A percentile compares a stretch with the other conserved stretches of the same genome.
phyloP scores from a whole-genome alignment of 352 stramenopile species.

The Pythium aristosporum region DNA sequence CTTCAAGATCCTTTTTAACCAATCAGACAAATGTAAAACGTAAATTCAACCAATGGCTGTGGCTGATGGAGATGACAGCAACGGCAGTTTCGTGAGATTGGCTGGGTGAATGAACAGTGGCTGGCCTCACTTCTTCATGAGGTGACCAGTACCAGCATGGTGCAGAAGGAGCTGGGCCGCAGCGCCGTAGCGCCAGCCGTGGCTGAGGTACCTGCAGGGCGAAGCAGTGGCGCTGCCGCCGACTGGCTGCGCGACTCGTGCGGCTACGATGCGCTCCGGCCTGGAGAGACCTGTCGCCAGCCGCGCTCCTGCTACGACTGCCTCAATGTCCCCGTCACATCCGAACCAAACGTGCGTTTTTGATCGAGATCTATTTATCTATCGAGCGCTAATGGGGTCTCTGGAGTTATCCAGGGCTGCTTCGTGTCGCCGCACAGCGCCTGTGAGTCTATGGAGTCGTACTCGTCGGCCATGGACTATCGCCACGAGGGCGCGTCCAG shows the following conservation, averaged over 20 bases:
- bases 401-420: conserved; percentile 29
- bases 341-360: conserved; percentile 29
- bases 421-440: conserved; percentile 41
- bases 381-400: too few species aligned
- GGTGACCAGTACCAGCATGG: neutral
- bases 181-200: neutral
- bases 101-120: too few species aligned
- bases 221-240: neutral
- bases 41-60: neutral
- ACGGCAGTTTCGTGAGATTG: neutral
- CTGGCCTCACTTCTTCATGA: neutral
- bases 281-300: conserved; percentile 34
- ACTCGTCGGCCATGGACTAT: conserved; percentile 41
- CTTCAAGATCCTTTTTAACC: conserved; percentile 7
- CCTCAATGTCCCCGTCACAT: conserved; percentile 38
- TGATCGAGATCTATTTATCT: neutral
- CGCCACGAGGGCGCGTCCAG: conserved; percentile 31
- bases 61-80: neutral
- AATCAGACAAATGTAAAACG: neutral
- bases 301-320: conserved; percentile 62
- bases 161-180: neutral
- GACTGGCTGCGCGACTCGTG: conserved; percentile 31
- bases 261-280: conserved; percentile 43
- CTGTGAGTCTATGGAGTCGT: conserved; percentile 48
- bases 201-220: neutral